phyloP scores from a whole-genome alignment of 345 rosid species.

The Adansonia digitata region DNA sequence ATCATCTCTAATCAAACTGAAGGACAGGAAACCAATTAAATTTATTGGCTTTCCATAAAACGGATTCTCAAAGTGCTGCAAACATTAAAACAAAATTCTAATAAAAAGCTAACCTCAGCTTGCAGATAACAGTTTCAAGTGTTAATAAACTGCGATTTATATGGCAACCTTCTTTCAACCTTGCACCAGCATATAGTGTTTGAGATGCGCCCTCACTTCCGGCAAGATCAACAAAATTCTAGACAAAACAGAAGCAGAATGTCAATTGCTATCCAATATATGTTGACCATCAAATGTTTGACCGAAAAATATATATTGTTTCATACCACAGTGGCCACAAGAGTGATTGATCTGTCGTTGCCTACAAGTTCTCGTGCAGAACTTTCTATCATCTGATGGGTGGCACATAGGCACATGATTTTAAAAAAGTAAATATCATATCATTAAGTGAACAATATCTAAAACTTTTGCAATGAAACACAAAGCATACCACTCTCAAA shows the following conservation, averaged over 20 bases:
- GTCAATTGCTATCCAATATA: background rate
- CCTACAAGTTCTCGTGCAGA: background rate
- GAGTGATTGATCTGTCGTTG: background rate
- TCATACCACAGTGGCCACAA: background rate
- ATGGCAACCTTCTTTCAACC: background rate
- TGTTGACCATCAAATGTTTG: background rate
- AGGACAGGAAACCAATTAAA: background rate
- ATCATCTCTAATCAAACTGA: too few relatives aligned
- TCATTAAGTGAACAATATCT: background rate
- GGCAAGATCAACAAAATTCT: background rate
- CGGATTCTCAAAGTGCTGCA: background rate
- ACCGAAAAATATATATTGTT: background rate
- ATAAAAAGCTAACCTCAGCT: background rate
- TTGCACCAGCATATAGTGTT: background rate
- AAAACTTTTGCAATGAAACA: slow-evolving; percentile 13
- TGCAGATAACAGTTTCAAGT: background rate
- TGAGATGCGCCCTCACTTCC: background rate
- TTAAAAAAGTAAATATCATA: background rate
- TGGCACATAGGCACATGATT: background rate
- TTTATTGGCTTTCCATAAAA: background rate
- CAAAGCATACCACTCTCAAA: slow-evolving; percentile 63
- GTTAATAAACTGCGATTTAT: background rate
- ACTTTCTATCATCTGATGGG: background rate
- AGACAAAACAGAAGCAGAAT: background rate
- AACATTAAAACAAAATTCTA: background rate